Percentiles rank a stretch among this genome's conserved stretches.
Conservation (phyloP, 208 protist species). For the Leishmania martiniquensis region DNA sequence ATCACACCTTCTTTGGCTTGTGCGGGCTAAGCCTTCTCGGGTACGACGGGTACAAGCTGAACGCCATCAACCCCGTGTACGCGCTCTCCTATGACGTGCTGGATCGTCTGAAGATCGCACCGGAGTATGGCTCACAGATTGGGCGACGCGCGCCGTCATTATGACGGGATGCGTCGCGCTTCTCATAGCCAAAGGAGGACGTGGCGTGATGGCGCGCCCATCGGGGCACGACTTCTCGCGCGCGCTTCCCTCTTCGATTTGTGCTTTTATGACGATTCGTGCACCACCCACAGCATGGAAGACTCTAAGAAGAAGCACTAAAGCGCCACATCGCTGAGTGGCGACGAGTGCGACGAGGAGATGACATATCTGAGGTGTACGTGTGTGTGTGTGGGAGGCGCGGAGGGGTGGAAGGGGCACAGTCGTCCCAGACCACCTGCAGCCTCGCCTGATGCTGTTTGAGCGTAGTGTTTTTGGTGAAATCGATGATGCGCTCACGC, state of each 20-base stretch:
- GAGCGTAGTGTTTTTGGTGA: background rate
- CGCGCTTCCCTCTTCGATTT: background rate
- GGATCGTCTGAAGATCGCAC: conserved; percentile 56
- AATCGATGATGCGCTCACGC: too few relatives aligned
- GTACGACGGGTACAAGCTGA: conserved; percentile 71
- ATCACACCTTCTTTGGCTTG: conserved; percentile 99
- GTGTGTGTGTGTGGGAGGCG: background rate
- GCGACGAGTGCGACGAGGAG: background rate
- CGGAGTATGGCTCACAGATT: conserved; percentile 56
- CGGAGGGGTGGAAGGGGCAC: background rate
- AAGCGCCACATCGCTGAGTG: background rate
- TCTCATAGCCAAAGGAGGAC: background rate
- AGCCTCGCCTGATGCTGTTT: background rate
- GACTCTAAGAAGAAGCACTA: background rate
- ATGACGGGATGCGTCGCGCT: background rate
- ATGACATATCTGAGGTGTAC: background rate
- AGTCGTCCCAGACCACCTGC: background rate
- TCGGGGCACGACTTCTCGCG: background rate
- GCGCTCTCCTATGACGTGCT: conserved; percentile 86
- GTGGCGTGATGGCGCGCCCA: background rate
- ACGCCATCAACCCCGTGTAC: conserved; percentile 90
- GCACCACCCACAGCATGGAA: background rate
- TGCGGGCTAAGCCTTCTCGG: conserved; percentile 95
- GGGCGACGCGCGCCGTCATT: conserved; percentile 17
- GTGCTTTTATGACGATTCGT: background rate